Base-by-base conservation (phyloP, 768 basidiomycete species). In the Roridomyces roridus region DNA sequence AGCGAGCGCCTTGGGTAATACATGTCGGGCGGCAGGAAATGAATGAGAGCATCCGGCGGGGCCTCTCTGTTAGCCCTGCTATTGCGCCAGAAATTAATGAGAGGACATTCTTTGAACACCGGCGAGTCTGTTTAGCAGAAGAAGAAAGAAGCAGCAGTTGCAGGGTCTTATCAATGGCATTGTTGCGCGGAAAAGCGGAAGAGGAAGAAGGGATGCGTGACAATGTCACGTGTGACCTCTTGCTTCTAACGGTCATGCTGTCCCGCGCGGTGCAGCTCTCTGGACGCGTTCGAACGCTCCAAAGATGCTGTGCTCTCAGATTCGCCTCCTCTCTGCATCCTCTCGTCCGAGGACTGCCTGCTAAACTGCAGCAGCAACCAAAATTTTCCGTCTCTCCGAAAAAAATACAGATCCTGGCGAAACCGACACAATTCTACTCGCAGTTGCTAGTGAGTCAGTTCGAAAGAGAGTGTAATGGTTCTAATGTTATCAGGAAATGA, bases 361-460 rank as follows among this genome's bases (percentile, higher is more conserved):
- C 53, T 31, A 47, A 65, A 2, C 60, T 80, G 26, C 69, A 64
- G 11, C 83, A 82, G 15, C 29, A 14, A 45, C 88, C 88, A 23
- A 72, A 71, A 46, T 81, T 89, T 47, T 57, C 74, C 0, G 62
- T 85, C 6, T 53, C 76, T 18, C 72, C 83, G 1, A 60, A 77
- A 28, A 75, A 81, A 47, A 75, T 92, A 24, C 72, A 72, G 11
- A 75, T 93, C 2, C 73, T 92, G 53, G 70, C 71, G 23, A 72
- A 80, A 35, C 92, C 92, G 0, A 61, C 72, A 12, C 74, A 84
- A 24, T 94, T 93, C 64, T 83, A 87, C 67, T 53, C 57, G 5
- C 62, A 67, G 10, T 55, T 94, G 23, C 60, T 89, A 62, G 89
- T 87, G 53, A 57, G 85, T 75, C 20, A 0, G 35, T 46, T 7